phyloP scores from a whole-genome alignment of 2,329 filamentous ascomycete species.

The Talaromyces funiculosus region DNA sequence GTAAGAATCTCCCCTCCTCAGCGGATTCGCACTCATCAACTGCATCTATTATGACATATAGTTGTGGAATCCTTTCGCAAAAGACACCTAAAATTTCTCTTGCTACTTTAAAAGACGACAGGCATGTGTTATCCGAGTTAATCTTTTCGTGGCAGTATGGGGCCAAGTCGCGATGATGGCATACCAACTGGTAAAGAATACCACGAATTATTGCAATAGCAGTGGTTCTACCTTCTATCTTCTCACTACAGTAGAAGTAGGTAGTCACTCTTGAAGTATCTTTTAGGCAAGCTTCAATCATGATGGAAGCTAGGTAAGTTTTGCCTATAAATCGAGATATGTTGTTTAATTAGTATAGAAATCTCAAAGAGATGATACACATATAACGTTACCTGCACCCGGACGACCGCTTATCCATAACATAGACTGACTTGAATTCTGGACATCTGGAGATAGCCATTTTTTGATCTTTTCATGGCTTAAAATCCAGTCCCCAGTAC shows the following conservation, averaged over 20 bases:
- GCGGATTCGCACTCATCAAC: slow-evolving; percentile 2
- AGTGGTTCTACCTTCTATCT: not conserved
- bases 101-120: not conserved
- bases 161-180: not conserved
- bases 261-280: not conserved
- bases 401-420: slow-evolving; percentile 4
- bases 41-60: slow-evolving; percentile 4
- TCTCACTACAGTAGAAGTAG: slow-evolving; percentile 3
- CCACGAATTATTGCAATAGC: slow-evolving; percentile 1
- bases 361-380: not conserved
- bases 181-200: not conserved
- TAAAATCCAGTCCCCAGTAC: slow-evolving; percentile 6
- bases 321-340: not conserved
- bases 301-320: slow-evolving; percentile 2
- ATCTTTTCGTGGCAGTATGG: slow-evolving; percentile 4
- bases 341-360: not conserved
- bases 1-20: not conserved
- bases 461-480: not conserved
- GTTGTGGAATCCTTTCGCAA: not conserved
- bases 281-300: slow-evolving; percentile 1
- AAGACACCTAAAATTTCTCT: not conserved
- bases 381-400: not conserved
- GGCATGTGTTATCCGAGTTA: not conserved
- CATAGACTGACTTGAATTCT: not conserved
- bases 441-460: not conserved